Evolutionary conservation across 257 asterid species (phyloP), one percentile per base, ranked within the genome.

Genomic region (Prunella vulgaris): DNA sequence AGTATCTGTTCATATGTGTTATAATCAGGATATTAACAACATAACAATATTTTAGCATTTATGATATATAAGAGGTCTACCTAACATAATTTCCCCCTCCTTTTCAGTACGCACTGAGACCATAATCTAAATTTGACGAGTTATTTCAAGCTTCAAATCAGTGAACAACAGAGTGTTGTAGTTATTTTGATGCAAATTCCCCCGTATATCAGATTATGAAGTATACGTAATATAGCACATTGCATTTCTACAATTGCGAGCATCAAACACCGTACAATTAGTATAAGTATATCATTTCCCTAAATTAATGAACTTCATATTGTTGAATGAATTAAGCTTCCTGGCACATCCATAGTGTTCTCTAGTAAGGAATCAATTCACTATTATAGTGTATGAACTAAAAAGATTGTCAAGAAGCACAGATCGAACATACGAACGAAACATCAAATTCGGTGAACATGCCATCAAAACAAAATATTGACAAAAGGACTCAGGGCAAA

Each of bases 201-300:
- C n/a, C n/a, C n/a, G n/a, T 4, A 51, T 53, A 28, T 69, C 60
- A 22, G 62, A 37, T 21, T 25, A 9, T 17, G 69, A 67, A 74
- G 49, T 57, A 51, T 30, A 12, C n/a, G 20, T 4, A 15, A 25
- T 38, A 59, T 17, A 22, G 65, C 64, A 30, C 52, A 20, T 60
- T 60, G 42, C 8, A 35, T 7, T 7, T 35, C 42, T 35, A 7
- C 8, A 4, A 35, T 1, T 35, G 7, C 1, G 42, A 35, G 6
- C 42, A 35, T 35, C 42, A 24, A 2, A 22, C 38, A 56, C 38
- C n/a, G 74, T 58, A 30, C 15, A 35, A 51, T 22, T 17, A 33
- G 37, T 9, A 49, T 20, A 42, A 21, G 58, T 21, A 24, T 21
- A 35, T 38, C 10, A 73, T 53, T 53, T 60, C 60, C 59, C 68